These are phyloP conservation scores for Leccinum subrobustum DNA, from an alignment of 1,284 basidiomycete species.

Conservation along the genomic window DNA sequence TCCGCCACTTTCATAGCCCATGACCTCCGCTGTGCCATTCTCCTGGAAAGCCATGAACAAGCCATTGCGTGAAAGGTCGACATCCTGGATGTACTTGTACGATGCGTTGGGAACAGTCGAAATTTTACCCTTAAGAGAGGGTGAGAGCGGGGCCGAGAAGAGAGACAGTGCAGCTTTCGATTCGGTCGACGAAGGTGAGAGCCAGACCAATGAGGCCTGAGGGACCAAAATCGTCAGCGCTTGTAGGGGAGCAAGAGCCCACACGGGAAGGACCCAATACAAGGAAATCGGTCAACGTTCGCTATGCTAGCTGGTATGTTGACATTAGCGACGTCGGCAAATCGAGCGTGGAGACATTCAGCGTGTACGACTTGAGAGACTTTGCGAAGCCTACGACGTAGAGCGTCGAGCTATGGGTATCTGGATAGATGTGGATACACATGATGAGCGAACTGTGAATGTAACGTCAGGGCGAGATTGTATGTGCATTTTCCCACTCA, in stretches of 20 bases:
- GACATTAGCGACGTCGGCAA: constrained; percentile 48
- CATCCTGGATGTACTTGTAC: constrained; percentile 54
- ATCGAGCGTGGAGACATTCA: constrained; percentile 64
- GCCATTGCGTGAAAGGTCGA: constrained; percentile 49
- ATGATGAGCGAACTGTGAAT: constrained; percentile 58
- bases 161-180: constrained; percentile 34
- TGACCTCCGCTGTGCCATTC: constrained; percentile 55
- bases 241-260: constrained; percentile 31
- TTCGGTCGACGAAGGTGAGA: constrained; percentile 44
- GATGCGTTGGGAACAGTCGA: constrained; percentile 40
- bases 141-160: constrained; percentile 51
- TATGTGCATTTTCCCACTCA: constrained; percentile 33
- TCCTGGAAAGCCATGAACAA: constrained; percentile 52
- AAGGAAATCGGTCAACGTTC: constrained; percentile 33
- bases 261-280: constrained; percentile 40
- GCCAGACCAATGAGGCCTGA: constrained; percentile 54
- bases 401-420: constrained; percentile 44
- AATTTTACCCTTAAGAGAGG: constrained; percentile 52
- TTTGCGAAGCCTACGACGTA: constrained; percentile 72
- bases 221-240: constrained; percentile 25
- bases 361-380: constrained; percentile 58
- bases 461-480: background rate
- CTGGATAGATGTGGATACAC: constrained; percentile 59
- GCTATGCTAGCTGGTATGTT: constrained; percentile 61
- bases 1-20: constrained; percentile 42